Conservation (phyloP, 2,329 filamentous ascomycete species). For the Macrophomina phaseolina region DNA sequence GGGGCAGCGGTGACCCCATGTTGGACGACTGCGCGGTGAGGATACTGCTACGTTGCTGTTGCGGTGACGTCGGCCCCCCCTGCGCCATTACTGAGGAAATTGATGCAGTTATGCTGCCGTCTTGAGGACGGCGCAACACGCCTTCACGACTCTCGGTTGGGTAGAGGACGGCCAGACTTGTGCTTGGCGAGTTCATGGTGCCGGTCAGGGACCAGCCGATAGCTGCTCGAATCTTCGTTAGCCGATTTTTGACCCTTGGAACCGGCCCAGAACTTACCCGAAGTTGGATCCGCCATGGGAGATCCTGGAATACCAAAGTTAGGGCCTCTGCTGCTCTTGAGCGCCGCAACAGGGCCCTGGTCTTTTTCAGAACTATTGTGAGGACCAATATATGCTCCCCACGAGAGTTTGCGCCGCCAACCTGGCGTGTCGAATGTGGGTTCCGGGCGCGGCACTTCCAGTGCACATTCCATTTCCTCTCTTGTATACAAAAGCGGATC, state of each 20-base stretch:
- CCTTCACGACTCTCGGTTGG: constrained; percentile 55
- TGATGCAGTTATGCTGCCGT: constrained; percentile 31
- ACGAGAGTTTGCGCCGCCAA: constrained; percentile 56
- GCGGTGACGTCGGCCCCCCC: constrained; percentile 29
- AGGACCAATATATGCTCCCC: constrained; percentile 44
- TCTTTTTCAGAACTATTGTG: constrained; percentile 29
- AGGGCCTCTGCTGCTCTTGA: constrained; percentile 35
- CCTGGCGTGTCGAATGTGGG: constrained; percentile 58
- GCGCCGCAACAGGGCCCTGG: constrained; percentile 39
- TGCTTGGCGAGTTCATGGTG: constrained; percentile 83
- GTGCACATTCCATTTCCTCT: constrained; percentile 79
- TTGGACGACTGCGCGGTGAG: constrained; percentile 34
- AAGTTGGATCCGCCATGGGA: constrained; percentile 56
- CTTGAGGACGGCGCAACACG: constrained; percentile 2
- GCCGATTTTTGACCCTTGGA: constrained; percentile 32
- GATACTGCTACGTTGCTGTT: constrained; percentile 34
- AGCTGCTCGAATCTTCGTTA: constrained; percentile 45
- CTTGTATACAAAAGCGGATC: constrained; percentile 70
- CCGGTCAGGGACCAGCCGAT: constrained; percentile 90
- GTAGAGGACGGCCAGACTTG: constrained; percentile 82
- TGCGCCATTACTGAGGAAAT: constrained; percentile 39
- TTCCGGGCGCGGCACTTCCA: constrained; percentile 58
- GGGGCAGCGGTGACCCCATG: constrained; percentile 36
- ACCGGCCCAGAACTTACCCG: constrained; percentile 47
- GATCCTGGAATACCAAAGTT: constrained; percentile 47